These are phyloP conservation scores for Emericellopsis atlantica DNA, from an alignment of 2,329 filamentous ascomycete species.

Conservation along the genomic window DNA sequence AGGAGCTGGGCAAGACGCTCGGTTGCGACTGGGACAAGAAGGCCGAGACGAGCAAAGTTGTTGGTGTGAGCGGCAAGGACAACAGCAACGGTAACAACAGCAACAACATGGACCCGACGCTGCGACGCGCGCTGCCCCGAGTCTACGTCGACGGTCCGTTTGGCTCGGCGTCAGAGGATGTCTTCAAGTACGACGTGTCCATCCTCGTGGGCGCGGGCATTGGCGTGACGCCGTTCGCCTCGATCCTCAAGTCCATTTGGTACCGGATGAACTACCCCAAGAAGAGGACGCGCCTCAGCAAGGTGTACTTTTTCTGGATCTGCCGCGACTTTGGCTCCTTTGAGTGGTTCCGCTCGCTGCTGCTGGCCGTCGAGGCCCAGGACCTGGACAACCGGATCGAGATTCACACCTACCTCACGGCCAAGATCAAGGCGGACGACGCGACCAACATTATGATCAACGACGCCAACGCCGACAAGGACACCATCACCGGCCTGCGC, in stretches of 20 bases:
- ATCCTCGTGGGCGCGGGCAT: slow-evolving; percentile 74
- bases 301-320: slow-evolving; percentile 91
- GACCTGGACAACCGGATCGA: slow-evolving; percentile 76
- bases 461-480: slow-evolving; percentile 71
- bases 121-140: slow-evolving; percentile 62
- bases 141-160: slow-evolving; percentile 80
- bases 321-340: slow-evolving; percentile 80
- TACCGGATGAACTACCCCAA: slow-evolving; percentile 84
- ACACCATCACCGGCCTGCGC: slow-evolving; percentile 71
- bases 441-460: slow-evolving; percentile 91
- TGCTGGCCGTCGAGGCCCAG: slow-evolving; percentile 76
- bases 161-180: slow-evolving; percentile 74
- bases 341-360: slow-evolving; percentile 78
- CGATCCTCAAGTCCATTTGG: slow-evolving; percentile 85
- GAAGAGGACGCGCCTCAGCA: slow-evolving; percentile 64
- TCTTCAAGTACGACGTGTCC: slow-evolving; percentile 78
- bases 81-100: slow-evolving; percentile 41
- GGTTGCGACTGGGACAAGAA: slow-evolving; percentile 60
- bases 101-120: slow-evolving; percentile 46
- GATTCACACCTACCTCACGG: slow-evolving; percentile 80
- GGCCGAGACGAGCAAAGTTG: slow-evolving; percentile 44
- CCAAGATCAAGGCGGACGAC: slow-evolving; percentile 75
- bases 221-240: slow-evolving; percentile 76
- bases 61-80: slow-evolving; percentile 50
- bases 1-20: slow-evolving; percentile 52